phyloP scores from a whole-genome alignment of 1,139 yeast species.

The Debaryomyces singareniensis region DNA sequence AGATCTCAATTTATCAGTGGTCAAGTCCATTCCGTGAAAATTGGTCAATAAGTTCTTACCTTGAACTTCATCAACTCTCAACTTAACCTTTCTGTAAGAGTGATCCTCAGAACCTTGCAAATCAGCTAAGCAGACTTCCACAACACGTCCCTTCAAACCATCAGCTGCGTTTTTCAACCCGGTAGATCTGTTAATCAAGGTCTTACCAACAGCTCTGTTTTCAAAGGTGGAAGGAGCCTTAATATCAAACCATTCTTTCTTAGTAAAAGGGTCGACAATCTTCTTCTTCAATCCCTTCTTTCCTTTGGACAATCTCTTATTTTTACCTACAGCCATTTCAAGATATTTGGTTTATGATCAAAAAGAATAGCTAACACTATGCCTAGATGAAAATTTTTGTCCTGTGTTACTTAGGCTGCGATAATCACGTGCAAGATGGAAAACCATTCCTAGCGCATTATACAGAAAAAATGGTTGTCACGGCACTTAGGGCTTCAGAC shows the following conservation, averaged over 20 bases:
- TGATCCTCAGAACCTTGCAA: slow-evolving; percentile 49
- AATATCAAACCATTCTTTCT: slow-evolving; percentile 48
- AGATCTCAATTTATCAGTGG: slow-evolving; percentile 45
- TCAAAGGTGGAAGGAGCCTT: slow-evolving; percentile 49
- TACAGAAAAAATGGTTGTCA: no score
- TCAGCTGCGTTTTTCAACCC: slow-evolving; percentile 49
- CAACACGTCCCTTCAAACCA: slow-evolving; percentile 47
- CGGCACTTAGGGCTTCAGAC: no score
- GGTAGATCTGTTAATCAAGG: slow-evolving; percentile 45
- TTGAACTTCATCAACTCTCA: slow-evolving; percentile 50
- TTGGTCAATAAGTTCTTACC: slow-evolving; percentile 50
- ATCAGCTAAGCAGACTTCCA: slow-evolving; percentile 45
- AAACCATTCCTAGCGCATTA: no score
- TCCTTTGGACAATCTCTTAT: slow-evolving; percentile 49
- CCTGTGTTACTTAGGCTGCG: no score
- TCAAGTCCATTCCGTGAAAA: slow-evolving; percentile 48
- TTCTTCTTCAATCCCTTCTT: slow-evolving; percentile 48
- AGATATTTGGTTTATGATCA: no score
- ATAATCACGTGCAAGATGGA: no score
- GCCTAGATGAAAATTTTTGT: no score
- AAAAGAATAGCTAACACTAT: no score
- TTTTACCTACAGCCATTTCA: slow-evolving; percentile 53
- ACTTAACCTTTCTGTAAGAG: slow-evolving; percentile 45
- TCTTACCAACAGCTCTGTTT: slow-evolving; percentile 47
- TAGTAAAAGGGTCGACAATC: slow-evolving; percentile 48